These are phyloP conservation scores for Aquilaria sinensis DNA, from an alignment of 345 rosid genomes.

Conservation along the genomic window DNA sequence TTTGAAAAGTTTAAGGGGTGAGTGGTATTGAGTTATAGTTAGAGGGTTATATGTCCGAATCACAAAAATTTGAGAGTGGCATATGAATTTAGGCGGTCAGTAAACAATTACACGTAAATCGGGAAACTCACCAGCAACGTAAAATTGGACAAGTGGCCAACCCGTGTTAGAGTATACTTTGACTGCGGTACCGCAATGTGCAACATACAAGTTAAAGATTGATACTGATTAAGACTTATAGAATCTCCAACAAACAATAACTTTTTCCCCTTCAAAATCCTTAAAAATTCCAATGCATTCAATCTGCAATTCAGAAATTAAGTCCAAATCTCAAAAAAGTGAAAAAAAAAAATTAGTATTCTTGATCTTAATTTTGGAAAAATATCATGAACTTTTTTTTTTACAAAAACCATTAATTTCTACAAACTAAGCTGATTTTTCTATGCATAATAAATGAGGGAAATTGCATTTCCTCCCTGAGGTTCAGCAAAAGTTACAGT, in stretches of 20 bases:
- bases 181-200: constrained; percentile 44
- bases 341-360: no score
- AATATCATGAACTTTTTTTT: no score
- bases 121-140: constrained; percentile 25
- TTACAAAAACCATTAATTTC: no score
- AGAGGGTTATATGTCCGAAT: no score
- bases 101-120: neutral
- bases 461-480: no score
- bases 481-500: no score
- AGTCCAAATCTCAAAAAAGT: neutral
- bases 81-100: neutral
- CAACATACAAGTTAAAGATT: constrained; percentile 69
- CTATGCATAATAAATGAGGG: no score
- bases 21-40: no score
- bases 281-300: constrained; percentile 36
- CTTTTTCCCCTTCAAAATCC: constrained; percentile 52
- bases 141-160: constrained; percentile 29
- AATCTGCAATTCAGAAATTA: constrained; percentile 34
- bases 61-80: neutral
- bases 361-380: no score
- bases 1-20: no score
- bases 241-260: constrained; percentile 82
- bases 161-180: constrained; percentile 24
- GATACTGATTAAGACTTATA: constrained; percentile 74
- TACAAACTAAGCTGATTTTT: no score